Base-by-base conservation (phyloP, 2,329 filamentous ascomycete species). In the Fusarium napiforme region DNA sequence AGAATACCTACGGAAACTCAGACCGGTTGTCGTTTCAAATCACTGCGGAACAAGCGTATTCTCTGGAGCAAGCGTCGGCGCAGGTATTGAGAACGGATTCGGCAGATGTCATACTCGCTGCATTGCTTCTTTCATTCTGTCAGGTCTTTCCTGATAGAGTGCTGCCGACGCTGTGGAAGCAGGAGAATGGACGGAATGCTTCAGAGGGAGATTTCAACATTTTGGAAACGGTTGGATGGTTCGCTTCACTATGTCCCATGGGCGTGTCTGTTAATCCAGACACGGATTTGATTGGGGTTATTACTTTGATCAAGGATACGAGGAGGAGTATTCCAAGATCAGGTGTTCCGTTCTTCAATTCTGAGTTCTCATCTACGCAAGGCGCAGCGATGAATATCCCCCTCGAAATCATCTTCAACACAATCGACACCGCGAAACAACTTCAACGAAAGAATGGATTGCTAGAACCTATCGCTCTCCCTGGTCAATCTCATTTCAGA, bases 341-440 rank as follows among this genome's bases (percentile, higher is more conserved):
- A 23, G 87, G 87, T 4, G 80, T 85, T 10, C 82, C 84, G 0
- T 87, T 89, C 67, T 90, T 90, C 69, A 82, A 84, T 0, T 83
- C 85, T 7, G 79, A 83, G 49, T 82, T 87, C 72, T 82, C 84
- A 62, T 78, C 82, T 43, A 58, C 79, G 4, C 75, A 79, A n/a
- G 78, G 75, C 2, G 71, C 78, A 1, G 71, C 78, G 2, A 75
- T 81, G 3, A 84, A 86, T 45, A 84, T 83, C 67, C 87, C 88
- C 0, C 84, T 90, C 53, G 89, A 91, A 77, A 82, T 91, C 42
- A 83, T 90, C 39, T 90, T 91, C 77, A 90, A 85, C 63, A 89
- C 88, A 71, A 81, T 85, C 4, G 87, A 88, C 7, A 84, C 84
- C 0, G 79, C 85, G 21, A 84, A 87, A 55, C 83, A 86, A n/a